These are phyloP conservation scores for Leishmania guyanensis DNA, from an alignment of 208 protist species.

Conservation along the genomic window DNA sequence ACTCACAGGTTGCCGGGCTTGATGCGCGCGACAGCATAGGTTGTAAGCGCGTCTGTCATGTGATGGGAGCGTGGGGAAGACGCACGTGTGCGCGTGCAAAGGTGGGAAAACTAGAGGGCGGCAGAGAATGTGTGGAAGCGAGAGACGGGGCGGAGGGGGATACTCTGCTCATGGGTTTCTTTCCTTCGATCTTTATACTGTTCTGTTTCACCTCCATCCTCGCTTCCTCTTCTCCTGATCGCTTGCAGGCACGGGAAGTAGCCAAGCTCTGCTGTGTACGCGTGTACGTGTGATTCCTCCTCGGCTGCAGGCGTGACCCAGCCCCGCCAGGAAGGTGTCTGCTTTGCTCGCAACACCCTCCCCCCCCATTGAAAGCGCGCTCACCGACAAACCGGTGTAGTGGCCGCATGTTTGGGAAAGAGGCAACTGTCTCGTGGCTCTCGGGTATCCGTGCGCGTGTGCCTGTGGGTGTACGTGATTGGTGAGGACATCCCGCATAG, in stretches of 20 bases:
- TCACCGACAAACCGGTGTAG: neutral
- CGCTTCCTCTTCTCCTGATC: neutral
- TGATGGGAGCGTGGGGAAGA: neutral
- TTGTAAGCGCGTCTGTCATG: neutral
- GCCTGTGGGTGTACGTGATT: neutral
- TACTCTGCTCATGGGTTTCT: neutral
- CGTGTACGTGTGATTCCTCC: neutral
- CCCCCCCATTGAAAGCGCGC: neutral
- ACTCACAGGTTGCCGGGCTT: neutral
- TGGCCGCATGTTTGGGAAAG: neutral
- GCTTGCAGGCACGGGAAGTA: neutral
- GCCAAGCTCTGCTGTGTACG: neutral
- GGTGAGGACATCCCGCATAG: neutral
- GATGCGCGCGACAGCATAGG: neutral
- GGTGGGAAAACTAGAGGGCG: neutral
- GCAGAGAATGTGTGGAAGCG: neutral
- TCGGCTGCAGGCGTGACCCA: neutral
- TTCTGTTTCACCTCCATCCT: neutral
- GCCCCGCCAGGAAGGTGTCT: neutral
- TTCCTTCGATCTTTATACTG: neutral
- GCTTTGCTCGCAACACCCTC: neutral
- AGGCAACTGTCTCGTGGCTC: neutral
- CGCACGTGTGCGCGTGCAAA: neutral
- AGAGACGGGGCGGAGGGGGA: neutral
- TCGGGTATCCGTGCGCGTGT: neutral